Conservation (phyloP, 1,284 basidiomycete genomes). For the Somion occarium region DNA sequence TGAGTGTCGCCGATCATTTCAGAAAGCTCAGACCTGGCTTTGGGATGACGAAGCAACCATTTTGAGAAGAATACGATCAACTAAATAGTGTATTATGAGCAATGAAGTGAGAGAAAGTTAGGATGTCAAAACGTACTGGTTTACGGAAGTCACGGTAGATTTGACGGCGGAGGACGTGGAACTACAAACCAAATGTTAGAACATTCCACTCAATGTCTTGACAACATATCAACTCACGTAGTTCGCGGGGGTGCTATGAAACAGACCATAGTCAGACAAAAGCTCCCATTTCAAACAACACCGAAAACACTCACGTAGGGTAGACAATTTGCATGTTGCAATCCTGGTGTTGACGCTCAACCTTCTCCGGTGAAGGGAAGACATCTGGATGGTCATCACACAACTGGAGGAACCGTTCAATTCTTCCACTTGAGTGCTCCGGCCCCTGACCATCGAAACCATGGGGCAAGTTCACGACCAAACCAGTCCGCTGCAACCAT, state of each 20-base stretch:
- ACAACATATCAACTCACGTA: conserved; percentile 56
- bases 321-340: conserved; percentile 99
- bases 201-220: not conserved
- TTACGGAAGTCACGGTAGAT: conserved; percentile 96
- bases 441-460: conserved; percentile 99
- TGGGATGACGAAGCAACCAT: conserved; percentile 89
- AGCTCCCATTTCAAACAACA: conserved; percentile 13
- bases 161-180: conserved; percentile 94
- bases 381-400: conserved; percentile 96
- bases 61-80: conserved; percentile 97
- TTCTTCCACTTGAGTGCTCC: conserved; percentile 94
- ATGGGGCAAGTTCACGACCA: conserved; percentile 92
- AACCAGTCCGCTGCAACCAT: conserved; percentile 93
- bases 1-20: conserved; percentile 88
- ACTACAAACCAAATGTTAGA: conserved; percentile 37
- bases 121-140: conserved; percentile 50
- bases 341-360: conserved; percentile 96
- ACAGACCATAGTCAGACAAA: no score
- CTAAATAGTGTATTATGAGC: conserved; percentile 28
- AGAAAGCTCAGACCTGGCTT: conserved; percentile 79
- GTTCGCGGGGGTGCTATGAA: conserved; percentile 77
- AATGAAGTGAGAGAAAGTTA: conserved; percentile 3
- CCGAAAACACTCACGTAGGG: conserved; percentile 64
- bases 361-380: conserved; percentile 85
- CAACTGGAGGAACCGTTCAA: conserved; percentile 97